A percentile compares a stretch with the other conserved stretches of the same genome.
These are phyloP conservation scores for Nitzschia sp. DNA, from an alignment of 108 stramenopile genomes.

Conservation along the genomic window DNA sequence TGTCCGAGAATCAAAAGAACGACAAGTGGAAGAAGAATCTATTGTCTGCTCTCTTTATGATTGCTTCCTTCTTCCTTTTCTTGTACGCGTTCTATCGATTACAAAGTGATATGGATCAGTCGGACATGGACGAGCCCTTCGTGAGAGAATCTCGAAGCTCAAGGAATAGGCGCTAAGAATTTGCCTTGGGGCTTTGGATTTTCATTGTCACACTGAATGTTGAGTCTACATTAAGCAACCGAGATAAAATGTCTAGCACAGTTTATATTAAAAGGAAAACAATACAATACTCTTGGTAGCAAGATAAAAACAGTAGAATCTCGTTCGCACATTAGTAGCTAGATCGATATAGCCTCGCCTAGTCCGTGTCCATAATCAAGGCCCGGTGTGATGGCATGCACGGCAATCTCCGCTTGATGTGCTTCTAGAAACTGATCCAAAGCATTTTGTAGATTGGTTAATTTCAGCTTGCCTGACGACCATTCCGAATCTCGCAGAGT, in stretches of 20 bases:
- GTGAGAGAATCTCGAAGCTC: too few relatives aligned
- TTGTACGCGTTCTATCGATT: not conserved
- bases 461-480: too few relatives aligned
- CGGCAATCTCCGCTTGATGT: not conserved
- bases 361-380: not conserved
- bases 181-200: too few relatives aligned
- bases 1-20: constrained; percentile 5
- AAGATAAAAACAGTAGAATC: too few relatives aligned
- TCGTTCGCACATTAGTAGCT: too few relatives aligned
- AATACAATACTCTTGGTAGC: not conserved
- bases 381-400: not conserved
- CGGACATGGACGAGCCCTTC: not conserved
- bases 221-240: too few relatives aligned
- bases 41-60: constrained; percentile 11
- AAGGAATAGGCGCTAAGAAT: too few relatives aligned
- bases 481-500: too few relatives aligned
- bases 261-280: not conserved
- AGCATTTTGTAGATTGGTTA: too few relatives aligned
- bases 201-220: too few relatives aligned
- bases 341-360: too few relatives aligned
- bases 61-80: constrained; percentile 7
- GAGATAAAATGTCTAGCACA: too few relatives aligned
- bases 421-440: not conserved
- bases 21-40: constrained; percentile 4
- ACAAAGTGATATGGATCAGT: constrained; percentile 2